Conservation (phyloP, 352 stramenopile species). For the Thalassiosira mediterranea region DNA sequence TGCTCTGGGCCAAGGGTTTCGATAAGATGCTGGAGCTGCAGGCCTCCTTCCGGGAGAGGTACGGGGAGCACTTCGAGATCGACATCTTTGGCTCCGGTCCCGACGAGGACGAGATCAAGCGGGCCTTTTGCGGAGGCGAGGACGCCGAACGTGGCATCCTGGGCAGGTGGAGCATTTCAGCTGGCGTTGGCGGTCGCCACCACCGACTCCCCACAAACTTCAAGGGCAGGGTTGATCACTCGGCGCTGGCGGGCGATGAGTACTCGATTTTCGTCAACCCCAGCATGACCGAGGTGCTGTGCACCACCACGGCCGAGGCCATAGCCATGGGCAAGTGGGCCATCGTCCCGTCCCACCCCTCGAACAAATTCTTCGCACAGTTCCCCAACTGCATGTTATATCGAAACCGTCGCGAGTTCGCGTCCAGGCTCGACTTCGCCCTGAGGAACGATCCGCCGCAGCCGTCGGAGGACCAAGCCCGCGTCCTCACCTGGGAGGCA, state of each 20-base stretch:
- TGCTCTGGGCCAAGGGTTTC: conserved; percentile 86
- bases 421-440: conserved; percentile 72
- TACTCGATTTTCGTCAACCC: conserved; percentile 87
- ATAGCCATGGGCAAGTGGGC: conserved; percentile 87
- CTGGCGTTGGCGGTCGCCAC: conserved; percentile 5
- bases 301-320: conserved; percentile 87
- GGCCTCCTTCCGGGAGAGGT: conserved; percentile 56
- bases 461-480: conserved; percentile 64
- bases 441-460: conserved; percentile 79
- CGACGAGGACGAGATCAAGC: conserved; percentile 71
- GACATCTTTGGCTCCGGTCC: conserved; percentile 85
- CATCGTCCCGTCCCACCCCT: conserved; percentile 84
- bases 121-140: conserved; percentile 55
- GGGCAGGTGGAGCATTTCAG: conserved; percentile 6
- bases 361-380: conserved; percentile 86
- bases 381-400: conserved; percentile 87
- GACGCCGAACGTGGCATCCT: conserved; percentile 4
- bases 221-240: conserved; percentile 49
- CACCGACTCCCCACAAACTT: conserved; percentile 38
- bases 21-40: conserved; percentile 79
- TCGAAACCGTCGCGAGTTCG: conserved; percentile 67
- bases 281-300: conserved; percentile 85
- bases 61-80: conserved; percentile 67
- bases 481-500: conserved; percentile 84
- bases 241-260: conserved; percentile 42